phyloP scores from a whole-genome alignment of 2,329 filamentous ascomycete genomes.

The Calonectria crousiana region DNA sequence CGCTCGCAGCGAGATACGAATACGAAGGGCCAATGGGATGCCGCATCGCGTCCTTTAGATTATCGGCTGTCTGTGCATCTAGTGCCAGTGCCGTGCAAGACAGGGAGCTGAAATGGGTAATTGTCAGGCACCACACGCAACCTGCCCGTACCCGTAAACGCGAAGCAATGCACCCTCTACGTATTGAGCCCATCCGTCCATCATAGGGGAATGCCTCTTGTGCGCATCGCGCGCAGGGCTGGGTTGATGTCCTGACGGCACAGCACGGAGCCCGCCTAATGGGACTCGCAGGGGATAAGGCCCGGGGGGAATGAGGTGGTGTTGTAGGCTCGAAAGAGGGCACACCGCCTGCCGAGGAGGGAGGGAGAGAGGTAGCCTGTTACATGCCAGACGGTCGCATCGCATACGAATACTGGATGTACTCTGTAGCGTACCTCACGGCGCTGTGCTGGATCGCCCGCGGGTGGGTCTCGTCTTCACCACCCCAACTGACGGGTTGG shows the following conservation, averaged over 20 bases:
- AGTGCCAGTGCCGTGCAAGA: slow-evolving; percentile 21
- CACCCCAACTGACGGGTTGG: slow-evolving; percentile 11
- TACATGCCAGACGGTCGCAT: slow-evolving; percentile 9
- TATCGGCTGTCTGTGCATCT: slow-evolving; percentile 8
- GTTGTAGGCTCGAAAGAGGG: background rate
- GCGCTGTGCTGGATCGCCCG: background rate
- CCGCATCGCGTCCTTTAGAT: background rate
- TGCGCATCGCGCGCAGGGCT: background rate
- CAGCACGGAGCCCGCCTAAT: slow-evolving; percentile 16
- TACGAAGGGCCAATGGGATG: slow-evolving; percentile 21
- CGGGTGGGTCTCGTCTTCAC: background rate
- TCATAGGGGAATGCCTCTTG: background rate
- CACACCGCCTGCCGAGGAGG: slow-evolving; percentile 8
- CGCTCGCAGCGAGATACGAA: slow-evolving; percentile 21
- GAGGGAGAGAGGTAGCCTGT: background rate
- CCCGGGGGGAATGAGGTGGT: slow-evolving; percentile 2
- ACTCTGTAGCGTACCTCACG: background rate
- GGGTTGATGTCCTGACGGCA: slow-evolving; percentile 9
- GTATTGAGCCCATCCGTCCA: background rate
- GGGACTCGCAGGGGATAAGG: background rate
- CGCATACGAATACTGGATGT: slow-evolving; percentile 8
- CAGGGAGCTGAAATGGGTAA: slow-evolving; percentile 20
- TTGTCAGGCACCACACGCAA: slow-evolving; percentile 19
- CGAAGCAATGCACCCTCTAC: background rate
- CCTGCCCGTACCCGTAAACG: background rate